Evolutionary conservation across 768 basidiomycete genomes (phyloP).

Genomic region (Mycena alexandri): DNA sequence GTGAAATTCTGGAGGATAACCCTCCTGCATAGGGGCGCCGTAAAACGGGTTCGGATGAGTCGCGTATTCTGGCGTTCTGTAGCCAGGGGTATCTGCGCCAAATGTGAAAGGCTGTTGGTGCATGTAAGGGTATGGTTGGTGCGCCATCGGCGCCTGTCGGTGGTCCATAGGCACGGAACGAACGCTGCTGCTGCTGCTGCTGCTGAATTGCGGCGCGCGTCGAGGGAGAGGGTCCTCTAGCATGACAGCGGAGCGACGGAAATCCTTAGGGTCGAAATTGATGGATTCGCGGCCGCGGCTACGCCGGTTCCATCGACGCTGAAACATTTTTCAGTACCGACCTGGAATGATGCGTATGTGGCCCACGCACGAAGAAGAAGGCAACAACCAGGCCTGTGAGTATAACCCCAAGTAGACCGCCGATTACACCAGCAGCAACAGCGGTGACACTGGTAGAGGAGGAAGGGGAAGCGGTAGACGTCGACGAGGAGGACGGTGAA

Average conservation of each 20-base stretch:
- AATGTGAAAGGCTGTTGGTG: not conserved
- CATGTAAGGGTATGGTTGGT: not conserved
- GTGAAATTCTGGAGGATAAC: constrained; percentile 15
- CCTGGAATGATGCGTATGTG: too few relatives aligned
- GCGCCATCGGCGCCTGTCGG: not conserved
- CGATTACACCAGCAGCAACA: constrained; percentile 13
- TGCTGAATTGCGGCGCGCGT: not conserved
- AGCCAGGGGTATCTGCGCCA: constrained; percentile 12
- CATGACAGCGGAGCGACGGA: constrained; percentile 24
- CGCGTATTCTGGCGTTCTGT: constrained; percentile 5
- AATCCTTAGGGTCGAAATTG: constrained; percentile 17
- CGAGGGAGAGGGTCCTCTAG: not conserved
- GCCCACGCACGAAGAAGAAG: constrained; percentile 17
- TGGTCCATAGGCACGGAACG: constrained; percentile 23
- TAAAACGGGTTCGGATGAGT: constrained; percentile 8
- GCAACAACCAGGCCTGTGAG: constrained; percentile 19
- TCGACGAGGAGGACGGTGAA: constrained; percentile 1
- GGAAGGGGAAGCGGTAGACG: not conserved
- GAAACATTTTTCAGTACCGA: not conserved
- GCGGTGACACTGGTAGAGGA: constrained; percentile 1
- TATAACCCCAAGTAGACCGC: constrained; percentile 4
- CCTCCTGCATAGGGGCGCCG: not conserved
- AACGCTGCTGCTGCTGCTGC: not conserved
- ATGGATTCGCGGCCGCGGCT: constrained; percentile 22
- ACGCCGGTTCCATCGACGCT: constrained; percentile 27